Base-by-base conservation (phyloP, 208 protist species). In the Spongospora subterranea region DNA sequence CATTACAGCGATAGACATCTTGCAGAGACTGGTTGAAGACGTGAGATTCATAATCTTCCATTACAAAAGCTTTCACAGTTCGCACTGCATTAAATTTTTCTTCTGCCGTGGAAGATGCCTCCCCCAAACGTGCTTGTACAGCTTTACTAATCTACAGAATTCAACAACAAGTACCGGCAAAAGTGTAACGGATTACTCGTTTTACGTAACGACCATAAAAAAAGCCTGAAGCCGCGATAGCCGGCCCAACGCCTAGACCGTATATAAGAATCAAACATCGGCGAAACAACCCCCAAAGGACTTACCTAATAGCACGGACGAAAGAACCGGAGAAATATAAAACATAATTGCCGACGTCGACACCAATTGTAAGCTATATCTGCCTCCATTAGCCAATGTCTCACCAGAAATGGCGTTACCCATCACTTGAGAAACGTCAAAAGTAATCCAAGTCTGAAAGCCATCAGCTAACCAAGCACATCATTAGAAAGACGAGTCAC, bases 141-240 rank as follows among this genome's bases (percentile, higher is more conserved):
- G 6, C 40, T 20, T n/a, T 82, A 60, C 50, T 60, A 24, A 60
- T 60, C 50, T 60, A 60, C 6, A 29, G 6, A 60, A 6, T 29
- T 60, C 6, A 60, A 29, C 50, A 60, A 60, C 6, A 60, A 60
- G 6, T 60, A 60, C n/a, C n/a, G 50, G 50, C 13, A 60, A 60
- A 29, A 60, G 13, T 60, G 6, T 24, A 60, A 60, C 24, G 24
- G 11, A 43, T 45, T 82, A 82, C 40, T 35, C 71, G 71, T 43
- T 82, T 82, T 20, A 82, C 71, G 35, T 82, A 82, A 17, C 71
- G n/a, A 43, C 71, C 71, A 43, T 82, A 82, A n/a, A 82, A 82
- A n/a, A 39, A 82, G 6, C 71, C 71, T 39, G 17, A 39, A 43
- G 11, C 71, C 6, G 71, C 71, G 6, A 82, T 35, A 43, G 71